Conservation (phyloP, 177 flowering plant genomes). For the Vitis hybrid region DNA sequence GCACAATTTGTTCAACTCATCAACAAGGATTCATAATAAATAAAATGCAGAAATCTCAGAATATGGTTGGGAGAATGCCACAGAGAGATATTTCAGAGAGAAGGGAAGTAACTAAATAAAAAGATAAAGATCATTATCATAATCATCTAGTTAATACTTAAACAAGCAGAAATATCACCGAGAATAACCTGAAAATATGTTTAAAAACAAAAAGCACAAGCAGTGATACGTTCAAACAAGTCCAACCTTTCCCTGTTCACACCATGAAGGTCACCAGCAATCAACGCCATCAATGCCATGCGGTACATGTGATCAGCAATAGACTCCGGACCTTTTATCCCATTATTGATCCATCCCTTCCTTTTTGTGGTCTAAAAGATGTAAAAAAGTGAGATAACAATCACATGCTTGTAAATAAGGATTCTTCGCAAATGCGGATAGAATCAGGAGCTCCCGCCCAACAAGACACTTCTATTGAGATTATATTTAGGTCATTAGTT, state of each 20-base stretch:
- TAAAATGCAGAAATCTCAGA: background rate
- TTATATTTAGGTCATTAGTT: background rate
- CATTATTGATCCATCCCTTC: conserved; percentile 95
- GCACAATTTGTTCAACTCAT: too few species aligned
- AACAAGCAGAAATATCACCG: background rate
- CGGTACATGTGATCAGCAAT: conserved; percentile 99
- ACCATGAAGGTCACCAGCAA: conserved; percentile 77
- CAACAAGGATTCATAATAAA: background rate
- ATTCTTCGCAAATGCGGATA: too few species aligned
- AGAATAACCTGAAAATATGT: background rate
- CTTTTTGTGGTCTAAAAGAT: conserved; percentile 78
- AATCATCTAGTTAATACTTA: background rate
- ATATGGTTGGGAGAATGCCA: too few species aligned
- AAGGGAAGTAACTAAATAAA: background rate
- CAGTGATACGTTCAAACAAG: background rate
- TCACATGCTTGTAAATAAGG: too few species aligned
- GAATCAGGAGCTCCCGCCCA: too few species aligned
- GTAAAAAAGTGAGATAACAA: conserved; percentile 3
- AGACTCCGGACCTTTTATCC: conserved; percentile 90
- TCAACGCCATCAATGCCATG: conserved; percentile 92
- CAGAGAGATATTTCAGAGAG: too few species aligned
- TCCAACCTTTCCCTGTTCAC: conserved; percentile 83
- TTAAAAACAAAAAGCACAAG: background rate
- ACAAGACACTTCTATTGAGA: too few species aligned
- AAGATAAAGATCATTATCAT: background rate